These are phyloP conservation scores for Metarhizium sp. DNA, from an alignment of 2,329 filamentous ascomycete species.

Conservation along the genomic window DNA sequence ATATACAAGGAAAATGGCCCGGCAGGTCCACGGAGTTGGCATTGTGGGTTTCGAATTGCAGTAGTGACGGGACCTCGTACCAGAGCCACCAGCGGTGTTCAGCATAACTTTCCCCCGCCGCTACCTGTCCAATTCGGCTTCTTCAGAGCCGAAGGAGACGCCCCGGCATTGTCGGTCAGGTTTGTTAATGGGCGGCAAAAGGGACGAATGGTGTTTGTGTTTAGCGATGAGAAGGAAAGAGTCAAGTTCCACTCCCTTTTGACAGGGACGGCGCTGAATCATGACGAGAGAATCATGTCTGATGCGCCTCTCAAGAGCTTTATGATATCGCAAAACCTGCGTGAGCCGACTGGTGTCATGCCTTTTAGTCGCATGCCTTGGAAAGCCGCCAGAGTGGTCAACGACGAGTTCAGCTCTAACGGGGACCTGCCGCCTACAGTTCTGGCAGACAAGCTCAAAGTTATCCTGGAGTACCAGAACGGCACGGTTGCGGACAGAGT, in stretches of 20 bases:
- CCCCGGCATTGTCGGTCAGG: conserved; percentile 60
- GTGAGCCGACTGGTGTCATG: conserved; percentile 38
- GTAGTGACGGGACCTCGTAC: conserved; percentile 69
- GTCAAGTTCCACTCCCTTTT: conserved; percentile 63
- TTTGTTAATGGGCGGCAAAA: conserved; percentile 56
- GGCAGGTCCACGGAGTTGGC: conserved; percentile 60
- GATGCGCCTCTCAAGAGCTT: conserved; percentile 60
- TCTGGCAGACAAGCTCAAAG: conserved; percentile 64
- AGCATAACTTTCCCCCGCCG: conserved; percentile 56
- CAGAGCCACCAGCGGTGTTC: conserved; percentile 68
- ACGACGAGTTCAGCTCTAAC: conserved; percentile 55
- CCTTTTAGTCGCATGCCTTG: conserved; percentile 47
- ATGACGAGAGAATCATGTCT: conserved; percentile 60
- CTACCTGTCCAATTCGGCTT: conserved; percentile 71
- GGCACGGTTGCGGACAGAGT: conserved; percentile 76
- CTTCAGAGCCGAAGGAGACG: conserved; percentile 59
- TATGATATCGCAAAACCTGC: conserved; percentile 47
- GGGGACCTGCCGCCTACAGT: conserved; percentile 55
- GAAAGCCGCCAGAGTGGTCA: conserved; percentile 63
- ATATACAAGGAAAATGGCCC: conserved; percentile 59
- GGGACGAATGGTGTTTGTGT: conserved; percentile 68
- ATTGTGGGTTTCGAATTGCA: conserved; percentile 71
- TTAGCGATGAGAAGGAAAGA: conserved; percentile 63
- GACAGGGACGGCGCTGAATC: conserved; percentile 59
- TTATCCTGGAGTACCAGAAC: conserved; percentile 66